A percentile compares a stretch with the other conserved stretches of the same genome.
phyloP scores from a whole-genome alignment of 306 rosid species.

The Cicer yamashitae region DNA sequence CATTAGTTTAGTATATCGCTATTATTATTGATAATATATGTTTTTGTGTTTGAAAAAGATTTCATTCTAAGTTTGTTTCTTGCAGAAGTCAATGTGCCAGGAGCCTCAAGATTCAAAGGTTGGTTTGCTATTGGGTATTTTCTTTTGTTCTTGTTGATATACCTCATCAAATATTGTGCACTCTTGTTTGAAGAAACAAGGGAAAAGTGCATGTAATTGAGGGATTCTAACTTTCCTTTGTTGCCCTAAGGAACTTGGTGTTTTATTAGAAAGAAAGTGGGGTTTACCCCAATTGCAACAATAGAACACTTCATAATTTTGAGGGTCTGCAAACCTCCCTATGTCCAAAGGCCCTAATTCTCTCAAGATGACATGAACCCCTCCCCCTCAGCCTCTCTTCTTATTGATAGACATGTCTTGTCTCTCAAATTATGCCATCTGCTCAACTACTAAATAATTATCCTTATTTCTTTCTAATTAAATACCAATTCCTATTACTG shows the following conservation, averaged over 20 bases:
- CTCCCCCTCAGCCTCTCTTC: constrained; percentile 2
- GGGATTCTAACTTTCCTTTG: constrained; percentile 14
- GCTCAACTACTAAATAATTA: neutral
- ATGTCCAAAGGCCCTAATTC: neutral
- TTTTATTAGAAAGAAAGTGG: neutral
- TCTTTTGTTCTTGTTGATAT: constrained; percentile 39
- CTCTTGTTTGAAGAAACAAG: constrained; percentile 6
- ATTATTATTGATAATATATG: neutral
- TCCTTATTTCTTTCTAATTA: neutral
- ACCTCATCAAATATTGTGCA: constrained; percentile 14
- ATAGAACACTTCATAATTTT: neutral
- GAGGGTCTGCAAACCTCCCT: constrained; percentile 1
- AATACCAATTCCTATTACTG: constrained; percentile 7
- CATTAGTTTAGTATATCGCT: constrained; percentile 5
- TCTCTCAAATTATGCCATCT: neutral
- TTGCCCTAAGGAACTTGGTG: neutral
- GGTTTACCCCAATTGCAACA: neutral
- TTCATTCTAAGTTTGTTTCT: constrained; percentile 42
- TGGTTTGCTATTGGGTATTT: constrained; percentile 36
- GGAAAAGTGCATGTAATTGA: constrained; percentile 7
- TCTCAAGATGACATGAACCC: neutral
- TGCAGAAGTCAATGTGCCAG: constrained; percentile 83
- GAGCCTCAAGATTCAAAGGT: constrained; percentile 84
- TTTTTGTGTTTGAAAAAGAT: neutral
- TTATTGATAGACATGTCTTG: neutral